Evolutionary conservation across 192 early-diverging fungal species (phyloP), one percentile per base, ranked within the genome.

Genomic region (Coemansia sp.): DNA sequence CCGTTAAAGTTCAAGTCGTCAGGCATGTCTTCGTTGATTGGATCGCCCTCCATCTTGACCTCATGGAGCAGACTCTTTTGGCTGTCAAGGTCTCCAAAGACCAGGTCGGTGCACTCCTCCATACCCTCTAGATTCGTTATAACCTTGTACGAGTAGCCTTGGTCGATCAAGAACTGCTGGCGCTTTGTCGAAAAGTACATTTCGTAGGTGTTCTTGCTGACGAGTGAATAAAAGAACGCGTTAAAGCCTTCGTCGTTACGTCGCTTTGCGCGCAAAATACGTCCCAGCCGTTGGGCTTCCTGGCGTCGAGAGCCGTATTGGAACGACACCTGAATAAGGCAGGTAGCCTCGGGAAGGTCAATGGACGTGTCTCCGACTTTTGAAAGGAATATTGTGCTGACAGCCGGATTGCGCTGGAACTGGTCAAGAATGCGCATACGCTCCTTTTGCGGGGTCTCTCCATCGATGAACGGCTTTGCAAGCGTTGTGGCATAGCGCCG

Each of bases 301-400:
- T 99, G 98, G 48, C 98, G 85, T 42, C 98, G 86, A 9, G 93
- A 95, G 13, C 98, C 96, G 71, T 93, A 99, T 62, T 99, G 98
- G 0, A 92, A 93, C 3, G 96, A 98, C 0, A 99, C 94, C 71
- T 99, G 98, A 71, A 99, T 98, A 57, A 99, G 79, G 57, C 93
- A 96, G 0, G 93, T 97, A 0, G 98, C 98, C 64, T 98, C 98
- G 17, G 98, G 96, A 30, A 99, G 71, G 81, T 99, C 96, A 38
- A 99, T 93, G 37, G 93, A 95, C n/a, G 98, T 99, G 71, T 99
- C 98, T 62, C 98, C 98, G 47, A 99, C 92, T 65, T 89, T 92
- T 25, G 88, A 90, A 39, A 92, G 62, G 44, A 89, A 98, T 25
- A 92, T 91, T 0, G 95, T 98, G 75, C 91, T 96, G 60, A 95